phyloP scores from a whole-genome alignment of 352 stramenopile genomes.

The Plasmopara viticola region DNA sequence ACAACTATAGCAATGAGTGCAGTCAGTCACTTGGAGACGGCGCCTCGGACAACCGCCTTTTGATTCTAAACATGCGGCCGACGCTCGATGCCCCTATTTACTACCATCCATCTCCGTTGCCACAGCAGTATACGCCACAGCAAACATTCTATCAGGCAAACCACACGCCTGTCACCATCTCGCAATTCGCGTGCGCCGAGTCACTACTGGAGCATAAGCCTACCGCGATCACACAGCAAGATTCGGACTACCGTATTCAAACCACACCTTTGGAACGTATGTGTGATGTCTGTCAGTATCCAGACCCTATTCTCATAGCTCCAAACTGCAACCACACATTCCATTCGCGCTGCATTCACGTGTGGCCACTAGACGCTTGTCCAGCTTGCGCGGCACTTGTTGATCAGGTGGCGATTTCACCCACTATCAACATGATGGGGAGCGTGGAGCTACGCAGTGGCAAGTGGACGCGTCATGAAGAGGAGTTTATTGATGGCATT shows the following conservation, averaged over 20 bases:
- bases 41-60: conserved; percentile 8
- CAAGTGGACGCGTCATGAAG: conserved; percentile 80
- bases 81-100: conserved; percentile 22
- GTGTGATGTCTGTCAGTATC: conserved; percentile 75
- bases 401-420: conserved; percentile 49
- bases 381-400: conserved; percentile 53
- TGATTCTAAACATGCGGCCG: conserved; percentile 16
- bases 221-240: conserved; percentile 18
- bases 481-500: conserved; percentile 83
- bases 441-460: conserved; percentile 63
- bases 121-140: conserved; percentile 23
- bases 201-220: conserved; percentile 29
- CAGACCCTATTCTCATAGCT: conserved; percentile 68
- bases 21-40: conserved; percentile 11
- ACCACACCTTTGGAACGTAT: conserved; percentile 24
- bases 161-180: conserved; percentile 23
- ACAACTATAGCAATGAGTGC: conserved; percentile 24
- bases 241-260: conserved; percentile 20
- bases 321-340: conserved; percentile 75
- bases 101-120: conserved; percentile 17
- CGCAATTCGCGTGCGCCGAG: conserved; percentile 29
- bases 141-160: conserved; percentile 28
- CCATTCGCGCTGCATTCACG: conserved; percentile 78
- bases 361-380: conserved; percentile 64
- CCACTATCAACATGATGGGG: conserved; percentile 68